Conservation (phyloP, 148 eudicot species). For the Rhododendron molle region DNA sequence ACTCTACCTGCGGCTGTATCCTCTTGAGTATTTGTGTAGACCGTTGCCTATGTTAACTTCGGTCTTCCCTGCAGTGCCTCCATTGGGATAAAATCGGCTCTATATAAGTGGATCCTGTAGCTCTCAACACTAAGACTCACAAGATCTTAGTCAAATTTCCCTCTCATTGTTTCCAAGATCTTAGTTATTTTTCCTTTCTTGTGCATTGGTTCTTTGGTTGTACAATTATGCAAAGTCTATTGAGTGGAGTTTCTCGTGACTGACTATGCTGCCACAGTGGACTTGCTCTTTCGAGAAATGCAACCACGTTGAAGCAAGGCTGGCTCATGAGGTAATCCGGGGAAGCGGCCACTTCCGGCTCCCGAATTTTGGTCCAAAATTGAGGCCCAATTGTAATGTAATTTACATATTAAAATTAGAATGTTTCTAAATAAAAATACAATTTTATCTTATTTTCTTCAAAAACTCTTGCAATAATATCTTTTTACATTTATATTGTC, state of each 20-base stretch:
- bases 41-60: not conserved
- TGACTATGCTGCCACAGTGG: not conserved
- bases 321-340: too few species aligned
- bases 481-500: too few species aligned
- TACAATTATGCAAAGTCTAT: not conserved
- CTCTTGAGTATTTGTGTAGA: not conserved
- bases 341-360: too few species aligned
- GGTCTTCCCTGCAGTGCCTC: not conserved
- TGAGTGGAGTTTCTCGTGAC: not conserved
- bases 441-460: too few species aligned
- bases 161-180: not conserved
- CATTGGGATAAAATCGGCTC: not conserved
- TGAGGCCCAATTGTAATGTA: too few species aligned
- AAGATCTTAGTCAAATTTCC: not conserved
- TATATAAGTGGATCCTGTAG: not conserved
- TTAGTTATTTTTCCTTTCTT: too few species aligned
- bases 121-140: not conserved
- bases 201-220: not conserved
- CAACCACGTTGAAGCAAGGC: not conserved
- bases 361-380: too few species aligned
- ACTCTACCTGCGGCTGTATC: not conserved
- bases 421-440: too few species aligned
- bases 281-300: not conserved
- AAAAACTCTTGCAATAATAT: too few species aligned
- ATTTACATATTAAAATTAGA: too few species aligned